Conservation (phyloP, 208 protist species). For the Lotmaria passim region DNA sequence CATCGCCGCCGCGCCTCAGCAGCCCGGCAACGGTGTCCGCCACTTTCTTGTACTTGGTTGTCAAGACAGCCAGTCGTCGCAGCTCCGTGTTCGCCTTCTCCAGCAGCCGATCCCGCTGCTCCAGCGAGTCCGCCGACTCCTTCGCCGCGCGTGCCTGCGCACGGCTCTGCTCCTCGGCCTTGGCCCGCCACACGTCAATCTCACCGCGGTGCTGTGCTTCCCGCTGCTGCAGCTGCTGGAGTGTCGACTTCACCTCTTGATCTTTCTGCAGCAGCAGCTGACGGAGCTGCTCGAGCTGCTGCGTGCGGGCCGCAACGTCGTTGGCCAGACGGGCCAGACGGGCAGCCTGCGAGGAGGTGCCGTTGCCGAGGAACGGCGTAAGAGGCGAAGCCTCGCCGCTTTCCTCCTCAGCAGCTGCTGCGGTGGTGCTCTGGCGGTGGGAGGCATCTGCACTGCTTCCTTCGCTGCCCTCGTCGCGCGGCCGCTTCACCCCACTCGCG, state of each 20-base stretch:
- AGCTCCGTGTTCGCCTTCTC: slow-evolving; percentile 62
- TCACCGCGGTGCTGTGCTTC: slow-evolving; percentile 47
- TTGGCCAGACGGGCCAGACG: slow-evolving; percentile 37
- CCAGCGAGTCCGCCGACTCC: slow-evolving; percentile 35
- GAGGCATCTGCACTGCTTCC: background rate
- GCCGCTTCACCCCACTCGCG: slow-evolving; percentile 31
- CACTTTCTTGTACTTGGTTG: slow-evolving; percentile 46
- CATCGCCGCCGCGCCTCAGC: slow-evolving; percentile 11
- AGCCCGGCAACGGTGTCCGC: slow-evolving; percentile 31
- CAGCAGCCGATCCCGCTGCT: slow-evolving; percentile 39
- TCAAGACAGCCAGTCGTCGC: slow-evolving; percentile 59
- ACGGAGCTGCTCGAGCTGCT: slow-evolving; percentile 59
- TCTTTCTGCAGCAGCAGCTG: slow-evolving; percentile 66
- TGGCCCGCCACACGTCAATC: slow-evolving; percentile 51
- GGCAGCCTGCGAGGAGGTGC: slow-evolving; percentile 26
- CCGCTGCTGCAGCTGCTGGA: slow-evolving; percentile 54
- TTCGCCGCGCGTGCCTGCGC: slow-evolving; percentile 47
- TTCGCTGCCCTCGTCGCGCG: slow-evolving; percentile 18
- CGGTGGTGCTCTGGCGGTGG: background rate
- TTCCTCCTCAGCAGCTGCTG: slow-evolving; percentile 7
- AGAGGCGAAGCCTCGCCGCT: slow-evolving; percentile 3
- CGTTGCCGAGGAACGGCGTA: slow-evolving; percentile 20
- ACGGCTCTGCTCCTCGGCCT: slow-evolving; percentile 54
- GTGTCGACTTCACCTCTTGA: slow-evolving; percentile 47
- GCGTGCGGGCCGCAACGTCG: slow-evolving; percentile 29